Conservation (phyloP, 2,329 filamentous ascomycete species). For the Ophiostoma piceae region DNA sequence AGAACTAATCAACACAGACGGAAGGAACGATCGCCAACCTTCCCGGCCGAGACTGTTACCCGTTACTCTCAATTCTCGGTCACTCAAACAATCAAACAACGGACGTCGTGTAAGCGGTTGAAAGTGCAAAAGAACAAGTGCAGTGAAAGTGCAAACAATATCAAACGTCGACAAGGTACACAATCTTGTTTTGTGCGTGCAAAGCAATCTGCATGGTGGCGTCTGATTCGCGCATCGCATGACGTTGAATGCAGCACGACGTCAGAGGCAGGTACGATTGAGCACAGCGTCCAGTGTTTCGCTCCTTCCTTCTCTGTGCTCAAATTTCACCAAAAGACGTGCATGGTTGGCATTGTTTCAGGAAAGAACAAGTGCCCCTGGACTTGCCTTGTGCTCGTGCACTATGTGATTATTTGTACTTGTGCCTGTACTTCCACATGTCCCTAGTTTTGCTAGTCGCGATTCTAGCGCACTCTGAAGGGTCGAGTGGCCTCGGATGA, state of each 20-base stretch:
- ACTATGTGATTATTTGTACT: background rate
- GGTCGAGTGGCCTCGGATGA: background rate
- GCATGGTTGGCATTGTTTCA: background rate
- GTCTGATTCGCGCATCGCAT: background rate
- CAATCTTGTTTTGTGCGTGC: background rate
- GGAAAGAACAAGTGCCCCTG: constrained; percentile 4
- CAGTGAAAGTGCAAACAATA: background rate
- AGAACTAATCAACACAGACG: background rate
- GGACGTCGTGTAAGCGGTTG: background rate
- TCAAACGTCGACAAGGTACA: background rate
- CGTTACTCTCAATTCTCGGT: background rate
- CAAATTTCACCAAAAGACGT: background rate
- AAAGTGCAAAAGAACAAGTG: background rate
- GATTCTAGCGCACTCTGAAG: background rate
- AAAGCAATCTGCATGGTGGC: background rate
- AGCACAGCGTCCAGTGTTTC: background rate
- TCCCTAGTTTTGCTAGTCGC: background rate
- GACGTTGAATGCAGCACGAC: background rate
- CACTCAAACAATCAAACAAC: background rate
- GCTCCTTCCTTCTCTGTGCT: background rate
- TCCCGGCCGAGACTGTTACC: background rate
- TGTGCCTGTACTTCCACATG: background rate
- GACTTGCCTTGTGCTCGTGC: background rate
- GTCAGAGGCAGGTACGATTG: constrained; percentile 2
- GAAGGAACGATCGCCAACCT: constrained; percentile 3